These are phyloP conservation scores for Peronospora belbahrii DNA, from an alignment of 352 stramenopile species.

Conservation along the genomic window DNA sequence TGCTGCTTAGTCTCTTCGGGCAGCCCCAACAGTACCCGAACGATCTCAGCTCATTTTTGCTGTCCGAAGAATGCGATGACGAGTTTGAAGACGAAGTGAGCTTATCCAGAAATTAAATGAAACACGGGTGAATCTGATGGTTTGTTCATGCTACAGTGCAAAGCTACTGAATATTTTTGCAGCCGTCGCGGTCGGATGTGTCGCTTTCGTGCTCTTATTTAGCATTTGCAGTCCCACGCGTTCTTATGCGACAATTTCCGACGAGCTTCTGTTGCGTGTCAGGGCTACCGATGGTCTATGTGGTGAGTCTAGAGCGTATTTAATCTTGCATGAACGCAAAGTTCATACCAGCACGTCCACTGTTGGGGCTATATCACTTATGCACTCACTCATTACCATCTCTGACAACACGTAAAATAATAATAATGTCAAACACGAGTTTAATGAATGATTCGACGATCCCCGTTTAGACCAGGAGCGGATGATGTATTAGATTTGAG, in stretches of 20 bases:
- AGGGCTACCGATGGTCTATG: neutral
- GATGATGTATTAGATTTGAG: constrained; percentile 16
- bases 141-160: neutral
- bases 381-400: too few relatives aligned
- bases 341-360: too few relatives aligned
- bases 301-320: neutral
- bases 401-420: too few relatives aligned
- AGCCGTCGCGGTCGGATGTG: neutral
- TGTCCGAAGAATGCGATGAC: constrained; percentile 60
- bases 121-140: neutral
- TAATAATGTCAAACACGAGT: neutral
- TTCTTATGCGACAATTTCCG: constrained; percentile 3
- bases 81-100: constrained; percentile 38
- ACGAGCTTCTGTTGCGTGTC: neutral
- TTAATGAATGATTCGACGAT: constrained; percentile 7
- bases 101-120: constrained; percentile 7
- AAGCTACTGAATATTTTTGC: neutral
- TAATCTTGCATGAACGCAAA: too few relatives aligned
- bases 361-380: too few relatives aligned
- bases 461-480: constrained; percentile 19
- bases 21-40: constrained; percentile 42
- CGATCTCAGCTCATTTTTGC: constrained; percentile 60
- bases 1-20: constrained; percentile 70
- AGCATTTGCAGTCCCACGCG: neutral
- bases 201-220: neutral